Conservation (phyloP, 257 asterid genomes). For the Catharanthus roseus region DNA sequence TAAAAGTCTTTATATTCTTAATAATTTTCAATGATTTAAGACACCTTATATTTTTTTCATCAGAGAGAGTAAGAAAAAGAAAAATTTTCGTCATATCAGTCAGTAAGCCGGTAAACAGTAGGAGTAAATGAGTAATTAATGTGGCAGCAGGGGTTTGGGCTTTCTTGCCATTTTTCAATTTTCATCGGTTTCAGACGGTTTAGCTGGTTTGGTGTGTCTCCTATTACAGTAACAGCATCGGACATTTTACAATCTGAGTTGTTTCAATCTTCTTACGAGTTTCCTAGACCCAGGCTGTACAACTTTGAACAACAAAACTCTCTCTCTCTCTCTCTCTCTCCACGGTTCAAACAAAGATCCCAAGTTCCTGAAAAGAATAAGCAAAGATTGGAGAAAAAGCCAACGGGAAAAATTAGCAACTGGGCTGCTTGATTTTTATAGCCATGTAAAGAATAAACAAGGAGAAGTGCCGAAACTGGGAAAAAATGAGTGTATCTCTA, state of each 20-base stretch:
- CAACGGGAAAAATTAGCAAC: neutral
- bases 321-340: neutral
- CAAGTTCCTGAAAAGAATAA: neutral
- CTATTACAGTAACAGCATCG: neutral
- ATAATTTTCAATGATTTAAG: no score
- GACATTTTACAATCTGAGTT: neutral
- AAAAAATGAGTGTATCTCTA: slow-evolving; percentile 80
- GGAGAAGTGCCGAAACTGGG: neutral
- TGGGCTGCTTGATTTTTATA: neutral
- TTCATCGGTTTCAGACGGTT: neutral
- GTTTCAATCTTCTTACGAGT: neutral
- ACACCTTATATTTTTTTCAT: no score
- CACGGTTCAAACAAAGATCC: slow-evolving; percentile 18
- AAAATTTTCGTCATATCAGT: no score
- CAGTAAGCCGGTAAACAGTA: no score
- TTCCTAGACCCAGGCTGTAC: slow-evolving; percentile 9
- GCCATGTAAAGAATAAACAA: slow-evolving; percentile 16
- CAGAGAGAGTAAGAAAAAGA: no score
- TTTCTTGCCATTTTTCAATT: neutral
- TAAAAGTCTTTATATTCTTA: no score
- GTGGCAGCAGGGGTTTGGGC: neutral
- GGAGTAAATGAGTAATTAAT: no score
- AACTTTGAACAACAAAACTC: neutral
- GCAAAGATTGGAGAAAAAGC: neutral
- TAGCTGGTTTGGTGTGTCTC: neutral